phyloP scores from a whole-genome alignment of 768 basidiomycete genomes.

The Termitomyces sp. region DNA sequence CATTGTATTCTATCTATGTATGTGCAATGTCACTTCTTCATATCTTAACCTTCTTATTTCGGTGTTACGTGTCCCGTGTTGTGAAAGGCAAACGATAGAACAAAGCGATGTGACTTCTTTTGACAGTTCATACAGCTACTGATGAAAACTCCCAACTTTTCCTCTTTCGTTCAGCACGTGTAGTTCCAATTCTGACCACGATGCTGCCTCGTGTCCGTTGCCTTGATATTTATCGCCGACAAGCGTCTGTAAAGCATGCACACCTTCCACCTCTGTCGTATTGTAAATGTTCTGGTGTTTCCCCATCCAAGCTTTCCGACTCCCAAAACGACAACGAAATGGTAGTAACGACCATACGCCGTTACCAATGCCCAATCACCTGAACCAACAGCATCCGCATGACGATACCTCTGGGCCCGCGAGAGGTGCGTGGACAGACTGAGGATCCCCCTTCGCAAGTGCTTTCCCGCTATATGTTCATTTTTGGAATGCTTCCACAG shows the following conservation, averaged over 20 bases:
- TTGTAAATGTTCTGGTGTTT: constrained; percentile 30
- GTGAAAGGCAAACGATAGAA: neutral
- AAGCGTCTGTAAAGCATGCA: constrained; percentile 15
- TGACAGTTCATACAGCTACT: neutral
- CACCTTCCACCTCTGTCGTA: constrained; percentile 14
- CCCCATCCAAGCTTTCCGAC: constrained; percentile 15
- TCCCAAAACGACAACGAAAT: constrained; percentile 9
- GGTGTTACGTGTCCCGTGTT: neutral
- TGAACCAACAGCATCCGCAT: constrained; percentile 9
- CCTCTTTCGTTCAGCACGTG: constrained; percentile 23
- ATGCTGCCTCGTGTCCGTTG: constrained; percentile 35
- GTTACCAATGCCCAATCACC: constrained; percentile 4
- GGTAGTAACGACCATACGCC: neutral
- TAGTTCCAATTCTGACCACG: constrained; percentile 25
- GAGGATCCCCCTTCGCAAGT: neutral
- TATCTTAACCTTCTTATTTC: neutral
- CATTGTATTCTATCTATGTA: constrained; percentile 11
- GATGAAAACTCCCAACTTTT: constrained; percentile 8
- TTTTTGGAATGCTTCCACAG: constrained; percentile 15
- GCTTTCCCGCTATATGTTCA: neutral
- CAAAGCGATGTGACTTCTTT: neutral
- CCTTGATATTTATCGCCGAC: constrained; percentile 18
- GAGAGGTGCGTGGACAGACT: constrained; percentile 11
- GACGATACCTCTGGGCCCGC: constrained; percentile 3
- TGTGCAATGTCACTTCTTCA: constrained; percentile 1